Evolutionary conservation across 2,329 filamentous ascomycete genomes (phyloP).

Genomic region (Tolypocladium capitatum): DNA sequence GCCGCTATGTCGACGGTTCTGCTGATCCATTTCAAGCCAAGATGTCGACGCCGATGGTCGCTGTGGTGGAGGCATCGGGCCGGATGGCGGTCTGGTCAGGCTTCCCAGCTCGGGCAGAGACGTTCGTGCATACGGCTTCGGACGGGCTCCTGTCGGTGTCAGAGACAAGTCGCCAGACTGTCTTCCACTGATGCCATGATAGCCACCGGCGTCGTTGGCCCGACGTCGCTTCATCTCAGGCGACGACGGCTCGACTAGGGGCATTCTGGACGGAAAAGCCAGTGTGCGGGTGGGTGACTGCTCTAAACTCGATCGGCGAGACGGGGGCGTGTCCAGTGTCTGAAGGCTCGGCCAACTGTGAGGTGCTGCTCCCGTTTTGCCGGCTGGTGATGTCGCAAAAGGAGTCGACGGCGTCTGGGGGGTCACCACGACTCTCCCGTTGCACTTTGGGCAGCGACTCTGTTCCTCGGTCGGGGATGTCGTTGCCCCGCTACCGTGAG

Average conservation of each 20-base stretch:
- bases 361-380: constrained; percentile 10
- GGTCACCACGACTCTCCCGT: constrained; percentile 51
- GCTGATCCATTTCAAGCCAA: constrained; percentile 18
- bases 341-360: constrained; percentile 8
- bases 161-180: constrained; percentile 7
- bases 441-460: constrained; percentile 57
- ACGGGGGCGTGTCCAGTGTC: constrained; percentile 11
- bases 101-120: constrained; percentile 16
- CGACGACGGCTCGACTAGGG: constrained; percentile 19
- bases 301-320: constrained; percentile 16
- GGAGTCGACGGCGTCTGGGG: constrained; percentile 45
- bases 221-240: constrained; percentile 51
- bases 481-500: constrained; percentile 16
- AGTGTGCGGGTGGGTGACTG: constrained; percentile 10
- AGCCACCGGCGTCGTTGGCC: constrained; percentile 30
- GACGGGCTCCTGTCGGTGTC: constrained; percentile 9
- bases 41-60: constrained; percentile 22
- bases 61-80: constrained; percentile 42
- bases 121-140: constrained; percentile 10
- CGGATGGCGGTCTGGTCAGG: constrained; percentile 19
- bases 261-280: constrained; percentile 10
- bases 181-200: constrained; percentile 13
- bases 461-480: constrained; percentile 32
- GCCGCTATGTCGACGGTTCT: constrained; percentile 27
- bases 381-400: constrained; percentile 21